Evolutionary conservation across 2,329 filamentous ascomycete genomes (phyloP), one percentile per base, ranked within the genome.

Genomic region (Stachybotrys chartarum): DNA sequence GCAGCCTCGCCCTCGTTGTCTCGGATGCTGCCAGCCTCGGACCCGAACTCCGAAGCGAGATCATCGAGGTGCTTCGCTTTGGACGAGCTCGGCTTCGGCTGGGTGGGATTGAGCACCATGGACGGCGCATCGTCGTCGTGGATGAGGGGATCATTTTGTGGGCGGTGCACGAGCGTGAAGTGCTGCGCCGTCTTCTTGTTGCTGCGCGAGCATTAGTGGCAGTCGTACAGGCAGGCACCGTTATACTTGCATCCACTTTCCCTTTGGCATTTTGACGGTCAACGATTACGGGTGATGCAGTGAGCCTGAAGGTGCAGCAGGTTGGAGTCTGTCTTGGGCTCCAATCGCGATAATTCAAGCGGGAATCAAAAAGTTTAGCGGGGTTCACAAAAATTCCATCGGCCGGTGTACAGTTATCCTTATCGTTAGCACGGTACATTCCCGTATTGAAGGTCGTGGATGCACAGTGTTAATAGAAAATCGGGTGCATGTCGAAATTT

Each of bases 1-100:
- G 95, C 94, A 8, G 95, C 94, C 75, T 99, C 92, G 64, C 95
- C 95, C 73, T 99, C 94, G 70, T 99, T 97, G 55, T 84, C 82
- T 63, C 92, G 86, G 61, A 96, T 84, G 57, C 74, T 75, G 47
- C 78, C 77, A 24, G 80, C 78, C 35, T 87, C 84, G 39, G 81
- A 77, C 1, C 88, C 88, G 52, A 97, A 85, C 68, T 95, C 88
- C 4, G 81, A 85, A 10, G 78, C 82, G 30, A 99, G 78, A 61
- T 97, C 92, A 56, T 82, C 80, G 16, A 96, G 79, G 56, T 84
- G 85, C 70, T 88, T 88, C 58, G 82, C 76, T 56, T 78, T 78
- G 14, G 72, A 67, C 7, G 67, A 55, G 8, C 65, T 66, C n/a
- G 65, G 59, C 42, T 66, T 63, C 65, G 77, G 71, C 64, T 75